Conservation (phyloP, 208 protist genomes). For the Herpetomonas tarakana region DNA sequence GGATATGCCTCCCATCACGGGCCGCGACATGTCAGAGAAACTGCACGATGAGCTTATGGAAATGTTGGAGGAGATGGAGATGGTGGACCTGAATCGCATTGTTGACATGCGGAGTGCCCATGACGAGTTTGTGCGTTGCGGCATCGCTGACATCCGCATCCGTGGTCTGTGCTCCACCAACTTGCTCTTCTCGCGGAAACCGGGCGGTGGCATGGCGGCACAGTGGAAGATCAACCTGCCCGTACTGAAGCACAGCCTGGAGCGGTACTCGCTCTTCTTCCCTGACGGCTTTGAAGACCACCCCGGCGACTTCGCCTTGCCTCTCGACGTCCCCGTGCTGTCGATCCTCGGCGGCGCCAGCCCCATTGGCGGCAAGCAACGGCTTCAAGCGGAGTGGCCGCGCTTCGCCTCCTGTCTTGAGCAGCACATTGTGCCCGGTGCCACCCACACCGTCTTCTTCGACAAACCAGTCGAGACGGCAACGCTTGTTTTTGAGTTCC, state of each 20-base stretch:
- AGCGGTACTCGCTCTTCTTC: constrained; percentile 36
- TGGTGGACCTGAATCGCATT: constrained; percentile 31
- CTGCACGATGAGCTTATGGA: constrained; percentile 27
- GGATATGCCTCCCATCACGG: constrained; percentile 54
- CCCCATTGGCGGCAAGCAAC: constrained; percentile 27
- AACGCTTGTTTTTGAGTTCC: constrained; percentile 20
- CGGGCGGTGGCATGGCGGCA: neutral
- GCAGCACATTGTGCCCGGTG: constrained; percentile 43
- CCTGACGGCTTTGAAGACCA: constrained; percentile 16
- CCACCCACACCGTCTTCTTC: constrained; percentile 56
- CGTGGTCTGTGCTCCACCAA: constrained; percentile 54
- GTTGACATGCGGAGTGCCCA: constrained; percentile 36
- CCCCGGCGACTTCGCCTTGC: neutral
- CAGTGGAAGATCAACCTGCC: constrained; percentile 54
- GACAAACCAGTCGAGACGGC: constrained; percentile 39
- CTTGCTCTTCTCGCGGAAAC: constrained; percentile 22
- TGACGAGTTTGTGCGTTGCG: constrained; percentile 50
- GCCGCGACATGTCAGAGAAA: constrained; percentile 12
- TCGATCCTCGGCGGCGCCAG: constrained; percentile 49
- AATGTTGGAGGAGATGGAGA: constrained; percentile 39
- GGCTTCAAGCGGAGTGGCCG: constrained; percentile 25
- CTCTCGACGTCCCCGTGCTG: constrained; percentile 23
- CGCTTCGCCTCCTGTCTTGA: constrained; percentile 21
- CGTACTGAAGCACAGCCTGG: constrained; percentile 35
- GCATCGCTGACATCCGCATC: constrained; percentile 33